Evolutionary conservation across 1,284 basidiomycete species (phyloP), one percentile per base, ranked within the genome.

Genomic region (Cystobasidium sp.): DNA sequence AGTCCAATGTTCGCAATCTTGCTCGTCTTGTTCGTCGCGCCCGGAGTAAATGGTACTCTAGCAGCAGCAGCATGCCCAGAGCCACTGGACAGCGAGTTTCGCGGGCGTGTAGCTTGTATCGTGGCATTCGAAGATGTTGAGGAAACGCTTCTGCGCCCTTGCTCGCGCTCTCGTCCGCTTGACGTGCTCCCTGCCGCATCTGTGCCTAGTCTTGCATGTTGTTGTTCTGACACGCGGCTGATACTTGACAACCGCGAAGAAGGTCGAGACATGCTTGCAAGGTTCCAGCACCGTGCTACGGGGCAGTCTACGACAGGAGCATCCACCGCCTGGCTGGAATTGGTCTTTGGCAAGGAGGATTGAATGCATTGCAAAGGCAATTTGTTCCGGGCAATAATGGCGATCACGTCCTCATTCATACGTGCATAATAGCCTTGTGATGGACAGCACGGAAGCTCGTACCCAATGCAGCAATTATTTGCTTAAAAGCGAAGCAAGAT

Each of bases 261-360:
- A 14, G 69, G 69, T 16, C 69, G 69, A 14, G 69, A 71, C 69
- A 71, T 71, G 61, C 56, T 39, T 39, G 37, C 61, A 49, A 44
- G 3, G 49, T 3, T 16, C 3, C 16, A 1, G 16, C 49, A 5
- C 31, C 31, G 31, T 31, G 31, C 31, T 31, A 31, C 31, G 31
- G 31, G 31, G 31, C 1, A 31, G 31, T 31, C 31, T 31, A 31
- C 31, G 31, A 31, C 31, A 31, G 31, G 5, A 31, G 31, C 31
- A 1, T 31, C 31, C 31, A 31, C 31, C 31, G 31, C 31, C 5
- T 31, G 5, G 31, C 31, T 31, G 31, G 31, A 31, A 31, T 31
- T 31, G 31, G 31, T 31, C 31, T 31, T 31, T 31, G 31, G 31
- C 31, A 31, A 31, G 31, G 31, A 31, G 31, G 31, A 31, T 1